Base-by-base conservation (phyloP, 2,329 filamentous ascomycete genomes). In the Conoideocrella luteorostrata region DNA sequence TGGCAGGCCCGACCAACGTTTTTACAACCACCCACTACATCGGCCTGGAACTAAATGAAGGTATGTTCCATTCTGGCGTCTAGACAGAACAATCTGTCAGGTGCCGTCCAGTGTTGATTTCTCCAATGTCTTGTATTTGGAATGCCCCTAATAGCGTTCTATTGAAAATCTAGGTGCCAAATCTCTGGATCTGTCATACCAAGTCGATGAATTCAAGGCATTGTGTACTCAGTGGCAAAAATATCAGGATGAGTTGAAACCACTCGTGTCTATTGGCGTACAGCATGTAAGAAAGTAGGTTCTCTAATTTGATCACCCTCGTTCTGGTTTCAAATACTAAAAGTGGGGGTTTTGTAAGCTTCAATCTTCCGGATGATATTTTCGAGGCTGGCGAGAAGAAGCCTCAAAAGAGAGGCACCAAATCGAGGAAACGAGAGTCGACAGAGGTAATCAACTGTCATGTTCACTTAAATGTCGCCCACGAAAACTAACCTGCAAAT, bases 1-100 rank as follows among this genome's bases (percentile, higher is more conserved):
- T 47, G 35, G 41, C 46, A 21, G 41, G 24, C 7, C 46, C 49
- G 13, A 60, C 55, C 34, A 70, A 72, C 44, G 69, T 97, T 22
- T 95, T 87, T 61, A 97, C 91, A 0, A 89, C 88, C 20, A 96
- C 90, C 1, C 91, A 90, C 63, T 98, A 97, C 60, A 88, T 98
- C 58, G 93, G 93, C 28, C 74, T 97, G 38, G 85, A 91, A 55
- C 68, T 96, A 44, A 74, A 75, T 29, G 77, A 83, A 70, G 84
- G 87, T 88, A 74, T 61, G 78, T 69, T 30, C 26, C 23, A 6
- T n/a, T 22, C 23, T 7, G 11, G 18, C 18, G 42, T 35, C 5
- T 10, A 10, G 12, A 9, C 23, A 34, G 21, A 28, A 24, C 18
- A 7, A 41, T 41, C 5, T 35, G 13, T 35, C 11, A 41, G n/a